Base-by-base conservation (phyloP, 164 flowering plant species). In the Tetrastigma voinierianum region DNA sequence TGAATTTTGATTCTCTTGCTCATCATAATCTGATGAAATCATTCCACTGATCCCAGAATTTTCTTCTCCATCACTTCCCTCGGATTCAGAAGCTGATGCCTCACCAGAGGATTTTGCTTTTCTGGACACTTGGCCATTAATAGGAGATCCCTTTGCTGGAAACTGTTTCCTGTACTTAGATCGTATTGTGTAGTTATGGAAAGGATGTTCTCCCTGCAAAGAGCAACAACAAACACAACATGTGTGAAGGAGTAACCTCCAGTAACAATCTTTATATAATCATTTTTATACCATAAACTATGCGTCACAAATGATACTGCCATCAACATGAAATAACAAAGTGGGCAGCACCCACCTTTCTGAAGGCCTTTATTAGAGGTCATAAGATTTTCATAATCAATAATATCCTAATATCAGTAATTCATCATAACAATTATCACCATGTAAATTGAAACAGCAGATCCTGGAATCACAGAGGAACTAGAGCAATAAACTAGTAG, bases 171-270 rank as follows among this genome's bases (percentile, higher is more conserved):
- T 85, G 73, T 94, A 94, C 71, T 84, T 90, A 60, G 97, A 68
- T 17, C 98, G 74, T 49, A 81, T 66, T 15, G 98, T 94, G 65
- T 90, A 94, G 55, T 91, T 94, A 70, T 94, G 98, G 59, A 91
- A 94, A 67, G 98, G 91, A 77, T 87, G 90, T 23, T 81, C 90
- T 46, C 98, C 98, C 98, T 94, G 80, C 55, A 74, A 73, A 48
- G 17, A 44, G 11, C 56, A 70, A 47, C 10, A 24, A 54, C 32
- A 70, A 45, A 62, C 9, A 47, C 8, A 21, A 62, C 32, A 51
- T 17, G 44, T 12, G 2, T 46, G 47, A 53, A 14, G n/a, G n/a
- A 59, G 14, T 43, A 14, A 62, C 51, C 16, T 45, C 12, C 13
- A 43, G 43, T 9, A 52, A 32, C 40, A 32, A 32, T 32, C 40